Percentiles rank a stretch among this genome's conserved stretches.
These are phyloP conservation scores for Rugosomyces carneus DNA, from an alignment of 1,284 basidiomycete species.

Conservation along the genomic window DNA sequence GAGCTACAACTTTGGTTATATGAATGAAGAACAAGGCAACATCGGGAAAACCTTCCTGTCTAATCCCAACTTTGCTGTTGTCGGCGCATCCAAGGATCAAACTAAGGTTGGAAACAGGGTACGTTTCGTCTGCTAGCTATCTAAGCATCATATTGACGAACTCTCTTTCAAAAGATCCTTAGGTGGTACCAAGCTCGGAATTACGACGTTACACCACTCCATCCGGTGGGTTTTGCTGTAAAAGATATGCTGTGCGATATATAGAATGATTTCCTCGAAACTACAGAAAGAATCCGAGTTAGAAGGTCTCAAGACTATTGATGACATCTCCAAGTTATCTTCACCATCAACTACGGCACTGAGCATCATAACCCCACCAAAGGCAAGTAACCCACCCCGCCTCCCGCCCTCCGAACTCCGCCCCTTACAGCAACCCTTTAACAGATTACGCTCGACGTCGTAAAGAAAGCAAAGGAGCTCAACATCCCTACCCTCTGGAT, in stretches of 20 bases:
- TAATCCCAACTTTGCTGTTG: conserved; percentile 62
- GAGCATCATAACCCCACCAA: conserved; percentile 73
- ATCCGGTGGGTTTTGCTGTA: conserved; percentile 40
- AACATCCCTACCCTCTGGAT: conserved; percentile 72
- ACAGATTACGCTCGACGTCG: conserved; percentile 61
- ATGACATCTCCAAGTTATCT: conserved; percentile 51
- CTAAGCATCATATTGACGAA: neutral
- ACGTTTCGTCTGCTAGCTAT: conserved; percentile 11
- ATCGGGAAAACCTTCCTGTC: conserved; percentile 58
- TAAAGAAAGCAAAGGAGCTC: conserved; percentile 60
- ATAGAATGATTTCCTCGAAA: neutral
- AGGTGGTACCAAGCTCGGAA: conserved; percentile 68
- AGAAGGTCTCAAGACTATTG: conserved; percentile 53
- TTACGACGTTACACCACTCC: conserved; percentile 63
- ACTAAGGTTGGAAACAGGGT: conserved; percentile 75
- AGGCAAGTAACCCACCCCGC: conserved; percentile 32
- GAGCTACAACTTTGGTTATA: conserved; percentile 14
- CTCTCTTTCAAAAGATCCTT: conserved; percentile 44
- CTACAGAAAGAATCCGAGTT: conserved; percentile 57
- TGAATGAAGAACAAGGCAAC: conserved; percentile 17
- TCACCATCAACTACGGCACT: conserved; percentile 66
- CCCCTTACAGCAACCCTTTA: neutral
- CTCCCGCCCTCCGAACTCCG: neutral
- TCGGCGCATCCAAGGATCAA: conserved; percentile 74
- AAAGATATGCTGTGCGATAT: neutral